Percentiles rank a stretch among this genome's conserved stretches.
phyloP scores from a whole-genome alignment of 805 yeast genomes.

The Phaffomyces antillensis region DNA sequence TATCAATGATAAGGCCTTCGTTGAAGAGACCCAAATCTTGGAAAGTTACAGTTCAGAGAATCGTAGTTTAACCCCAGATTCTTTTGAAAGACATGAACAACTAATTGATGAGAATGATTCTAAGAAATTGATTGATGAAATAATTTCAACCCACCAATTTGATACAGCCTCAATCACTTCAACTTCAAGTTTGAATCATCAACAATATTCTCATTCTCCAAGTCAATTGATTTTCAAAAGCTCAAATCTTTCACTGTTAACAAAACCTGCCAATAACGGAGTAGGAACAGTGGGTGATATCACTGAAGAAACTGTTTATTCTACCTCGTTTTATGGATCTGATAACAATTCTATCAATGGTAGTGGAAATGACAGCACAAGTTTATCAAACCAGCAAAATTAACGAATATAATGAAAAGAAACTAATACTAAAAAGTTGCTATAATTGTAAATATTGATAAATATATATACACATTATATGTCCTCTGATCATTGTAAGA shows the following conservation, averaged over 20 bases:
- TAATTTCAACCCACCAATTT: not conserved
- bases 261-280: slow-evolving; percentile 8
- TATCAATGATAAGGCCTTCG: slow-evolving; percentile 2
- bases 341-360: not conserved
- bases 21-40: slow-evolving; percentile 7
- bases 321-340: slow-evolving; percentile 8
- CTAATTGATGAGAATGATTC: slow-evolving; percentile 10
- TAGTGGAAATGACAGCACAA: not conserved
- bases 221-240: not conserved
- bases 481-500: not conserved
- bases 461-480: too few species aligned
- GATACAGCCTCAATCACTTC: slow-evolving; percentile 1
- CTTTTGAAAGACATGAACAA: slow-evolving; percentile 18
- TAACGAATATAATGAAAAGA: not conserved
- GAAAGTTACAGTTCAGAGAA: not conserved
- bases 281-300: slow-evolving; percentile 15
- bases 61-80: slow-evolving; percentile 7
- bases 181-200: not conserved
- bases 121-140: slow-evolving; percentile 1
- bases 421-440: not conserved
- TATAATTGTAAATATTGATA: not conserved
- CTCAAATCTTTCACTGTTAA: not conserved
- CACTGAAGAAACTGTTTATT: slow-evolving; percentile 20
- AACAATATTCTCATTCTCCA: not conserved
- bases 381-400: not conserved